Conservation (phyloP, 495 filamentous ascomycete genomes). For the Aspergillus avenaceus region DNA sequence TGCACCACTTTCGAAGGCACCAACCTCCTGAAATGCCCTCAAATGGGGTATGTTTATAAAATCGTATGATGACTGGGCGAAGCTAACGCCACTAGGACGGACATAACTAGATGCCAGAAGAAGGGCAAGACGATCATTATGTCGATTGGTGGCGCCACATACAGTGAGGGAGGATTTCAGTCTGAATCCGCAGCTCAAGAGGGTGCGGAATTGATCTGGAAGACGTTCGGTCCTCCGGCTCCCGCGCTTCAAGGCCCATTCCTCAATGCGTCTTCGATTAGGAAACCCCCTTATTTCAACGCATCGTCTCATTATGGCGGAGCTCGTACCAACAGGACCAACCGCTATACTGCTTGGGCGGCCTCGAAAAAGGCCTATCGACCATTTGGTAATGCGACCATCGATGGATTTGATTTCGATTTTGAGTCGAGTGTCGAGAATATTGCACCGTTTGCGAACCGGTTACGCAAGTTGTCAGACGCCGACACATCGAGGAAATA, state of each 20-base stretch:
- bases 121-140: constrained; percentile 63
- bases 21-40: constrained; percentile 54
- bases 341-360: background rate
- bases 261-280: background rate
- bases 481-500: constrained; percentile 45
- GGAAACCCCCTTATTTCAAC: background rate
- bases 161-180: constrained; percentile 58
- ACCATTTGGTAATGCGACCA: constrained; percentile 58
- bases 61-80: background rate
- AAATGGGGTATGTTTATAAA: constrained; percentile 48
- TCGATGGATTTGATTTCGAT: constrained; percentile 75
- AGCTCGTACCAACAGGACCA: background rate
- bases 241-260: constrained; percentile 7
- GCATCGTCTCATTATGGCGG: background rate
- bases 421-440: constrained; percentile 48
- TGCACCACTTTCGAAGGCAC: constrained; percentile 57
- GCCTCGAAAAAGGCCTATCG: constrained; percentile 33
- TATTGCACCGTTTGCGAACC: constrained; percentile 52
- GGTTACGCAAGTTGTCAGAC: constrained; percentile 52
- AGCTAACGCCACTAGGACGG: constrained; percentile 29
- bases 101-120: constrained; percentile 63
- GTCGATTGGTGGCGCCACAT: constrained; percentile 62
- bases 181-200: constrained; percentile 45
- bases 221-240: constrained; percentile 59
- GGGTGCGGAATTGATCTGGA: constrained; percentile 61